phyloP scores from a whole-genome alignment of 2,329 filamentous ascomycete genomes.

The Fusarium odoratissimum region DNA sequence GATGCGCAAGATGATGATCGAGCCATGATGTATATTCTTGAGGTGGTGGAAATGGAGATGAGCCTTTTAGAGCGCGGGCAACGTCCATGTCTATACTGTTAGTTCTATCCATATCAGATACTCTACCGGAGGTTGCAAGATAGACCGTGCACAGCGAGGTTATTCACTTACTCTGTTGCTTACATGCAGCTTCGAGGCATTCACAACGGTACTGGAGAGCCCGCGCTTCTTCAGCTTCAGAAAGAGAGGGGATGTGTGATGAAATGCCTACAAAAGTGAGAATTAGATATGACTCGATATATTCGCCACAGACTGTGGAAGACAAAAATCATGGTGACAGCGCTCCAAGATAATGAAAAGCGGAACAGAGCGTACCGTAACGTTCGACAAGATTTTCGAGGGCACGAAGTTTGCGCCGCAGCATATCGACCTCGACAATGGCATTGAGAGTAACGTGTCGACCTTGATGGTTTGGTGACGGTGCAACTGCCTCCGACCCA shows the following conservation, averaged over 20 bases:
- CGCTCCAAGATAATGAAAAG: slow-evolving; percentile 17
- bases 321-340: slow-evolving; percentile 13
- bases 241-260: slow-evolving; percentile 57
- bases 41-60: slow-evolving; percentile 51
- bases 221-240: slow-evolving; percentile 67
- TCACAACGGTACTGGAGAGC: slow-evolving; percentile 69
- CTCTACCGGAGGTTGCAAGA: background rate
- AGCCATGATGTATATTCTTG: slow-evolving; percentile 64
- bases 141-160: background rate
- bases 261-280: slow-evolving; percentile 41
- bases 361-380: slow-evolving; percentile 56
- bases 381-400: slow-evolving; percentile 61
- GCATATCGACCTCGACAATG: slow-evolving; percentile 63
- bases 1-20: slow-evolving; percentile 61
- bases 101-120: slow-evolving; percentile 22
- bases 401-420: slow-evolving; percentile 65
- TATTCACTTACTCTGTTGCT: slow-evolving; percentile 50
- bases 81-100: slow-evolving; percentile 48
- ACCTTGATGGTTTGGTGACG: slow-evolving; percentile 61
- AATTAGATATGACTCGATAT: slow-evolving; percentile 29
- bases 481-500: slow-evolving; percentile 60
- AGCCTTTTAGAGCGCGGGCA: slow-evolving; percentile 46
- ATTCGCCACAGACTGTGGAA: slow-evolving; percentile 7
- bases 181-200: slow-evolving; percentile 65
- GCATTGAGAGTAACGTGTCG: slow-evolving; percentile 61